These are phyloP conservation scores for Saitozyma sp. DNA, from an alignment of 768 basidiomycete genomes.

Conservation along the genomic window DNA sequence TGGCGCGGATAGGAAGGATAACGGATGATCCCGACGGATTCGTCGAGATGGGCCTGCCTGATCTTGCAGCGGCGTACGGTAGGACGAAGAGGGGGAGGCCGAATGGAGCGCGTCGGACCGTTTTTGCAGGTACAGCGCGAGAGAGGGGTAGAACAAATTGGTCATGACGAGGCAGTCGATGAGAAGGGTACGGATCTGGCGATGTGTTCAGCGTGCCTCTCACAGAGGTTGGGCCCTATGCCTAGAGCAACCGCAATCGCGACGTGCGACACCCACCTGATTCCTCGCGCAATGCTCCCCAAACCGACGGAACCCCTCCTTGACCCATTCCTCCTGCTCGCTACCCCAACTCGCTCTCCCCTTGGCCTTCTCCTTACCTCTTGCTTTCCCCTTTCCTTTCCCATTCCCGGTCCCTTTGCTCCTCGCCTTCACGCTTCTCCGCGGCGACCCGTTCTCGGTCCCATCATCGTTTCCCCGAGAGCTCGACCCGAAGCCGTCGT, in stretches of 20 bases:
- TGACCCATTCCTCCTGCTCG: constrained; percentile 24
- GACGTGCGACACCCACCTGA: constrained; percentile 35
- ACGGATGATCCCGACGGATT: constrained; percentile 35
- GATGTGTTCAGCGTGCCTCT: constrained; percentile 7
- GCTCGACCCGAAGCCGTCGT: too few species aligned
- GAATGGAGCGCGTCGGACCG: constrained; percentile 31
- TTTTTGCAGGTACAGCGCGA: constrained; percentile 45
- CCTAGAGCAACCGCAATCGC: not conserved
- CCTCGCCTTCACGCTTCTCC: too few species aligned
- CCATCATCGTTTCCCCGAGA: too few species aligned
- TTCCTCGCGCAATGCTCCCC: constrained; percentile 52
- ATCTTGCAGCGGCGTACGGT: constrained; percentile 18
- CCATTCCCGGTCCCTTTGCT: too few species aligned
- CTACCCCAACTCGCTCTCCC: constrained; percentile 7
- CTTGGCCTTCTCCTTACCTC: constrained; percentile 13
- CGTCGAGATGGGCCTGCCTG: constrained; percentile 9
- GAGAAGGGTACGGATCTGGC: constrained; percentile 48
- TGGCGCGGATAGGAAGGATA: constrained; percentile 46
- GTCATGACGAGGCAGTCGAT: constrained; percentile 53
- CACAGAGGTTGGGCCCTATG: too few species aligned
- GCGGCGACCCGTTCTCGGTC: too few species aligned
- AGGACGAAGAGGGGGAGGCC: constrained; percentile 26
- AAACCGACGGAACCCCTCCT: constrained; percentile 43
- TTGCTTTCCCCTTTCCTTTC: not conserved
- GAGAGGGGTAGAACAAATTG: constrained; percentile 51